Conservation (phyloP, 2,329 filamentous ascomycete genomes). For the Cordyceps farinosa region DNA sequence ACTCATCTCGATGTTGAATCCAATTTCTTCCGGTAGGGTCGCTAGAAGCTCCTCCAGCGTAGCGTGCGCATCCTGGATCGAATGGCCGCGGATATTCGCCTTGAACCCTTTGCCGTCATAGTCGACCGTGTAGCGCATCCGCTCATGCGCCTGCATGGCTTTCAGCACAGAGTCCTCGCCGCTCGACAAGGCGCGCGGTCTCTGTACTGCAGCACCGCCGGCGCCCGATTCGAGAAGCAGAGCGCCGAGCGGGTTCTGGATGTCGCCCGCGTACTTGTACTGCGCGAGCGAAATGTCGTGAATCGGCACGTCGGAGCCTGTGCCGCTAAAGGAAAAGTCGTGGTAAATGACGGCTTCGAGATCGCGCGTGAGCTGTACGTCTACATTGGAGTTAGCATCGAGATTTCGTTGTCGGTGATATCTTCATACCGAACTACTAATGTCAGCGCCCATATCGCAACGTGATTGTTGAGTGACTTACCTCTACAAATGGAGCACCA, state of each 20-base stretch:
- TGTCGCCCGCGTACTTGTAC: conserved; percentile 31
- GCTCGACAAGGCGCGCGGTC: conserved; percentile 24
- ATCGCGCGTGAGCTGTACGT: conserved; percentile 41
- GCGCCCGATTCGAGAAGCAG: not conserved
- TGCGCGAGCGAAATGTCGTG: conserved; percentile 38
- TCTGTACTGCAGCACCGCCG: not conserved
- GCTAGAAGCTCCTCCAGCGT: conserved; percentile 37
- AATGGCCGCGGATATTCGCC: conserved; percentile 37
- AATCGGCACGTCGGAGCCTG: conserved; percentile 38
- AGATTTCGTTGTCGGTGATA: not conserved
- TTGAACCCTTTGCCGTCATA: conserved; percentile 38
- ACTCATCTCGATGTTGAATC: conserved; percentile 41
- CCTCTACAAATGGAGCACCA: conserved; percentile 15
- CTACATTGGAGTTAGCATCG: conserved; percentile 20
- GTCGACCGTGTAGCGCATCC: conserved; percentile 38
- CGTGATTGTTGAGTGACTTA: not conserved
- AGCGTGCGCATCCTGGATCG: conserved; percentile 35
- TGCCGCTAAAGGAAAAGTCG: conserved; percentile 40
- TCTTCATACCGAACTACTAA: conserved; percentile 9
- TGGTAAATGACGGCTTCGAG: conserved; percentile 39
- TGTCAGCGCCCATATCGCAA: not conserved
- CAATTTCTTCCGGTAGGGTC: conserved; percentile 33
- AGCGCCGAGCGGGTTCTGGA: conserved; percentile 19
- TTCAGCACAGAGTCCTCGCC: conserved; percentile 23
- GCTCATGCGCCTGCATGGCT: conserved; percentile 25